A percentile compares a stretch with the other conserved stretches of the same genome.
Conservation (phyloP, 306 rosid species). For the Inga laurina region DNA sequence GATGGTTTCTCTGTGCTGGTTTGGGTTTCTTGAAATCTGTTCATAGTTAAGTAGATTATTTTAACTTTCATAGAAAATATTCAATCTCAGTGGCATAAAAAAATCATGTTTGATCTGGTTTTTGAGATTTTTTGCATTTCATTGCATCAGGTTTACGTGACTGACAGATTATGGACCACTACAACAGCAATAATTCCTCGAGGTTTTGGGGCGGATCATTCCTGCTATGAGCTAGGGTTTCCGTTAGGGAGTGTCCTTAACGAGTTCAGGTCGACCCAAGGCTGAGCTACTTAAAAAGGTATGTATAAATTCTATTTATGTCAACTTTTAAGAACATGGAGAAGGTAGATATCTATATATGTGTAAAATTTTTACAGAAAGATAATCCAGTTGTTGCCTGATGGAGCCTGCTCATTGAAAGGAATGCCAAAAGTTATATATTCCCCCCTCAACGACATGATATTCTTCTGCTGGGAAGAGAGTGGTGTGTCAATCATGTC, state of each 20-base stretch:
- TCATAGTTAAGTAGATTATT: not conserved
- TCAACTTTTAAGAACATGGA: not conserved
- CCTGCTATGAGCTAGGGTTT: conserved; percentile 56
- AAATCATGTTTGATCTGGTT: not conserved
- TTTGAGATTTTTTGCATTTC: not conserved
- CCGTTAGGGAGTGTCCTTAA: conserved; percentile 43
- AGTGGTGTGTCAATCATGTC: conserved; percentile 42
- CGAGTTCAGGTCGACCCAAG: conserved; percentile 46
- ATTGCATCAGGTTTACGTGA: conserved; percentile 20
- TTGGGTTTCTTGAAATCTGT: not conserved
- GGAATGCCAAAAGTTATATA: conserved; percentile 46
- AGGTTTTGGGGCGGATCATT: conserved; percentile 50
- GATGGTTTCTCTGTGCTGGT: not conserved
- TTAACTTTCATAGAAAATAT: not conserved
- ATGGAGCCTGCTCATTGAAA: conserved; percentile 54
- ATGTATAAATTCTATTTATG: conserved; percentile 24
- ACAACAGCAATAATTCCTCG: conserved; percentile 50
- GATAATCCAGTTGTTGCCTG: conserved; percentile 52
- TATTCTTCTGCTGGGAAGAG: conserved; percentile 44
- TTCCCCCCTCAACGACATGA: conserved; percentile 49
- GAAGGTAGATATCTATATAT: not conserved
- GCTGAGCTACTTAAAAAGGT: conserved; percentile 47
- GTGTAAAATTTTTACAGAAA: conserved; percentile 32
- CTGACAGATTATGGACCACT: conserved; percentile 56
- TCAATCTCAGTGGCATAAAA: not conserved